Evolutionary conservation across 2,329 filamentous ascomycete species (phyloP).

Genomic region (Pseudocercospora fuligena): DNA sequence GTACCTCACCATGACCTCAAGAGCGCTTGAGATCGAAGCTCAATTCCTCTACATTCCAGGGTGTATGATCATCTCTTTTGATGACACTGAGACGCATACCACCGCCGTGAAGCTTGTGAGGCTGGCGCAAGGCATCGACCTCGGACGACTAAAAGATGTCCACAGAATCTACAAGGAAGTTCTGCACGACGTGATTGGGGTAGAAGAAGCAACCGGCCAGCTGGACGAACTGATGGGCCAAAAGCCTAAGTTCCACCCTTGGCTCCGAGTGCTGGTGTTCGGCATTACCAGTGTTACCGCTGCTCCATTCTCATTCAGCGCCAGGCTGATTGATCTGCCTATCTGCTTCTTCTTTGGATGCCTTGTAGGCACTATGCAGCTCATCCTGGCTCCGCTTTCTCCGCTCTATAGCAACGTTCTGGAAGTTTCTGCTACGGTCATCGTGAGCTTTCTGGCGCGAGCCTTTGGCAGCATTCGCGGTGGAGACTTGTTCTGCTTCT

Average conservation of each 20-base stretch:
- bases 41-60: constrained; percentile 90
- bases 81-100: constrained; percentile 72
- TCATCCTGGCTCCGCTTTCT: constrained; percentile 74
- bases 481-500: constrained; percentile 56
- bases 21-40: constrained; percentile 83
- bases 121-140: constrained; percentile 69
- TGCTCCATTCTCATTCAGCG: constrained; percentile 79
- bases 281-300: constrained; percentile 77
- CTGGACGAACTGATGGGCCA: constrained; percentile 66
- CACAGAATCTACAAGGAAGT: constrained; percentile 82
- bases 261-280: constrained; percentile 66
- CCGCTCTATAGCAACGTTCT: constrained; percentile 66
- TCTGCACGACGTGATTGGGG: constrained; percentile 72
- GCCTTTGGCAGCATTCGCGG: constrained; percentile 54
- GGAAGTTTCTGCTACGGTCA: constrained; percentile 54
- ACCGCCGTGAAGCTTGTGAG: constrained; percentile 78
- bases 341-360: constrained; percentile 77
- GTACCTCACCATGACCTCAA: constrained; percentile 86
- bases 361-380: constrained; percentile 75
- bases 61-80: constrained; percentile 94
- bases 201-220: constrained; percentile 69
- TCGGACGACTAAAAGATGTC: constrained; percentile 74
- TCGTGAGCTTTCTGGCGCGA: constrained; percentile 55
- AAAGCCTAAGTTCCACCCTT: constrained; percentile 57
- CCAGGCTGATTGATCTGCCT: constrained; percentile 76